A percentile compares a stretch with the other conserved stretches of the same genome.
phyloP scores from a whole-genome alignment of 192 early-diverging fungal genomes.

The Endogone sp. region DNA sequence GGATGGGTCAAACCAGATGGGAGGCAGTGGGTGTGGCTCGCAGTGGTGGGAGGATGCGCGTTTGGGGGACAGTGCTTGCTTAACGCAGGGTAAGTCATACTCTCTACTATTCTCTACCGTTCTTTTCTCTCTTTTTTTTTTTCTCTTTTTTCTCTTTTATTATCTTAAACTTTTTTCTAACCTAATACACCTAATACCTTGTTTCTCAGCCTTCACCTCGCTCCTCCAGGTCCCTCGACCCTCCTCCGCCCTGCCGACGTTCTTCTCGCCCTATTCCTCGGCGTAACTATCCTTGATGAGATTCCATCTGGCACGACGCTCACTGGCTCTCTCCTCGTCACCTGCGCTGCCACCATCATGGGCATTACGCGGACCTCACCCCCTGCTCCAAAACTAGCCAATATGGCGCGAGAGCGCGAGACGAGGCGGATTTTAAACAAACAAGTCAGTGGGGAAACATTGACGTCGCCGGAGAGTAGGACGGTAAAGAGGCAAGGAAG shows the following conservation, averaged over 20 bases:
- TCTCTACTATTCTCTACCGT: too few relatives aligned
- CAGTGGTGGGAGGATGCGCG: slow-evolving; percentile 50
- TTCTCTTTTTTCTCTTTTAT: not conserved
- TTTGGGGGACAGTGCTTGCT: slow-evolving; percentile 72
- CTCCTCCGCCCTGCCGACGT: slow-evolving; percentile 81
- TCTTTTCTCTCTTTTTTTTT: too few relatives aligned
- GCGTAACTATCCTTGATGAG: slow-evolving; percentile 65
- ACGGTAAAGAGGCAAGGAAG: not conserved
- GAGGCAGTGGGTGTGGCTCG: slow-evolving; percentile 45
- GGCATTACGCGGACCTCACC: slow-evolving; percentile 26
- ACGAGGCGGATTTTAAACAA: not conserved
- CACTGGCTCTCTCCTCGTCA: slow-evolving; percentile 60
- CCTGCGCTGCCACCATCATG: slow-evolving; percentile 55
- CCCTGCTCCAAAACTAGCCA: not conserved
- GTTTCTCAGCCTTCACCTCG: slow-evolving; percentile 56
- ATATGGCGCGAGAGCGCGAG: not conserved
- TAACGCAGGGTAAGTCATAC: slow-evolving; percentile 53
- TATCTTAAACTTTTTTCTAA: slow-evolving; percentile 7
- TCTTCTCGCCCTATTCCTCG: slow-evolving; percentile 75
- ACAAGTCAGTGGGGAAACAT: too few relatives aligned
- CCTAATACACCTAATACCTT: too few relatives aligned
- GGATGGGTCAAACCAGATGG: slow-evolving; percentile 33
- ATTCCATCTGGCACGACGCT: slow-evolving; percentile 49
- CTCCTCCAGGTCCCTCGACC: slow-evolving; percentile 63
- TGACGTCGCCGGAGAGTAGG: too few relatives aligned